Conservation (phyloP, 768 basidiomycete species). For the Saitozyma podzolica region DNA sequence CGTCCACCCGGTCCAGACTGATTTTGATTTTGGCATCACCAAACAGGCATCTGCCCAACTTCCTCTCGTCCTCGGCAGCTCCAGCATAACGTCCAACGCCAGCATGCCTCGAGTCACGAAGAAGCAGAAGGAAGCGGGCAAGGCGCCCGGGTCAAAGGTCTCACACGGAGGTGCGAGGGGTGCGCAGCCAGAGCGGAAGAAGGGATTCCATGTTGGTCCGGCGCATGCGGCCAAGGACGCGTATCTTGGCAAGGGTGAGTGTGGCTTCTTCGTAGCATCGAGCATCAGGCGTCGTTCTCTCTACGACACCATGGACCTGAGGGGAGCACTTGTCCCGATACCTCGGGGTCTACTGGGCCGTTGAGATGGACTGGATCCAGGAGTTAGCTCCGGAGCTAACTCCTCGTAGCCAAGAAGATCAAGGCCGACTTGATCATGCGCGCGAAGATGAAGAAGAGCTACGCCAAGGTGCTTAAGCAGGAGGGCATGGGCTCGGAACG, state of each 20-base stretch:
- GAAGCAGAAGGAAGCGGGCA: conserved; percentile 33
- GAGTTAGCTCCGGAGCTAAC: not conserved
- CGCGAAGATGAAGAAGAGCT: conserved; percentile 50
- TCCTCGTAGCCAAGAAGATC: conserved; percentile 47
- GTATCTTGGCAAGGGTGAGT: conserved; percentile 53
- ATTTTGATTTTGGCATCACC: too few species aligned
- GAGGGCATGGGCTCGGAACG: conserved; percentile 72
- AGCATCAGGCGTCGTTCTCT: too few species aligned
- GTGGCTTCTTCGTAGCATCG: not conserved
- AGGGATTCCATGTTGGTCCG: conserved; percentile 52
- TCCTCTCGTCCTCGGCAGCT: too few species aligned
- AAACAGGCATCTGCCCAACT: too few species aligned
- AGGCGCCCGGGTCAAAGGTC: conserved; percentile 7
- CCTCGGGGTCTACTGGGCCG: too few species aligned
- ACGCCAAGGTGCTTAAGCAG: conserved; percentile 75
- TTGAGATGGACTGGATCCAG: too few species aligned
- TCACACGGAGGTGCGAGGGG: not conserved
- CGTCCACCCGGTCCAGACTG: too few species aligned
- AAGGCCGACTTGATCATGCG: conserved; percentile 49
- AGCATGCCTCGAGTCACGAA: conserved; percentile 38
- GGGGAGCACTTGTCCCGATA: too few species aligned
- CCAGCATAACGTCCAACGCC: not conserved
- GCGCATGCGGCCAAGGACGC: conserved; percentile 50
- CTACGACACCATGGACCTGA: too few species aligned
- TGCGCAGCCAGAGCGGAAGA: conserved; percentile 12